Evolutionary conservation across 305 asterid genomes (phyloP), one percentile per base, ranked within the genome.

Genomic region (Fraxinus xanthoxyloides): DNA sequence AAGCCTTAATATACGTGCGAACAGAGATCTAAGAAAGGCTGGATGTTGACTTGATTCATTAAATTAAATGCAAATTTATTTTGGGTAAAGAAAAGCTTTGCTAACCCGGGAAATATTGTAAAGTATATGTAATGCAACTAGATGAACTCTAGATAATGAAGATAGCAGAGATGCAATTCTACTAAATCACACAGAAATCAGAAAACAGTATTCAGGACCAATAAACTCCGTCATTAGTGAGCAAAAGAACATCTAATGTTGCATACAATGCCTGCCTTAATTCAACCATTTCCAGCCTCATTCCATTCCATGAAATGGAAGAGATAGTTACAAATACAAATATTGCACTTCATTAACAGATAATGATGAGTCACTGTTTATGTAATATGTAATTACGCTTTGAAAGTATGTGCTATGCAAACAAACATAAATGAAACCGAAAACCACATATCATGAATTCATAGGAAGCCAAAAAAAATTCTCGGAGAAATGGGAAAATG

Each of bases 61-160:
- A 28, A 63, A 67, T 67, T 19, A 84, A 77, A 35, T 48, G 35
- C 34, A 23, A 79, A 74, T 82, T 46, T 77, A 63, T 21, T 13
- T 77, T 69, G 73, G 79, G 76, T 12, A 26, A 75, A 65, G 35
- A 26, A 69, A 82, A 5, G 7, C 32, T 46, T 12, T 35, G 69
- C 32, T 40, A 72, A 15, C 70, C 76, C 48, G 23, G 15, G 77
- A 70, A 67, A 67, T 73, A 77, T 31, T 13, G 43, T 24, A 36
- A 46, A 28, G 28, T 10, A 19, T 9, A 36, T 1, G 63, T 54
- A 82, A 74, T 69, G 46, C 48, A 59, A 17, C 78, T 63, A 59
- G 43, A 32, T 21, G 48, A 48, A n/a, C 69, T 36, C 26, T 19
- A 84, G 69, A 13, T 15, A 46, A 46, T 46, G 56, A 46, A 46